Evolutionary conservation across 179 eudicot genomes (phyloP), one percentile per base, ranked within the genome.

Genomic region (Sideroxylon spinosum): DNA sequence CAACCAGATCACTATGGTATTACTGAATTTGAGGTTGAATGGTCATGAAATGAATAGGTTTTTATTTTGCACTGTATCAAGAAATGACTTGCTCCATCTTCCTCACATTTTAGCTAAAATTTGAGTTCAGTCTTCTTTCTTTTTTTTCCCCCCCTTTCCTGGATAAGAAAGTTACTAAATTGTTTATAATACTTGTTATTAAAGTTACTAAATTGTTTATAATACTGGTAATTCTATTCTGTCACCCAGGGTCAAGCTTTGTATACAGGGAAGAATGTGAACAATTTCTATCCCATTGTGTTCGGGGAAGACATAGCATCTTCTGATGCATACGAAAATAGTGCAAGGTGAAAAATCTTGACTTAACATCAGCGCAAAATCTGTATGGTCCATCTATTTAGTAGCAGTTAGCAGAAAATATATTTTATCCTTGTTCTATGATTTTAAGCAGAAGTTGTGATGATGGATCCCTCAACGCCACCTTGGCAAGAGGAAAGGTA

Each of bases 401-500:
- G 44, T 37, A 8, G 56, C 56, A 10, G 12, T 7, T 52, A 9
- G 26, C 37, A 52, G 59, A 65, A 12, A 16, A 48, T 22, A 10
- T 2, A 76, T 11, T 50, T 32, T 29, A 59, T 20, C 14, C 19
- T 12, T 56, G 6, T 17, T 12, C 57, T 17, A 7, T 52, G 49
- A 65, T 29, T 79, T 44, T 52, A 14, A 73, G 71, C 83, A 86
- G 86, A 64, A 69, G 74, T 74, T 86, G 89, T 73, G 84, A 71
- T 65, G 20, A 73, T 4, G 85, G 80, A 75, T 82, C 85, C 65
- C 74, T 86, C 57, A 77, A 84, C 46, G 82, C 68, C 11, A 67
- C 84, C 49, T 67, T 78, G 74, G 85, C 74, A 3, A 80, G 59
- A 78, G 87, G 87, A 73, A 86, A 86, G 78, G 85, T 86, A 68